Evolutionary conservation across 129 eudicot genomes (phyloP), one percentile per base, ranked within the genome.

Genomic region (Dittrichia graveolens): DNA sequence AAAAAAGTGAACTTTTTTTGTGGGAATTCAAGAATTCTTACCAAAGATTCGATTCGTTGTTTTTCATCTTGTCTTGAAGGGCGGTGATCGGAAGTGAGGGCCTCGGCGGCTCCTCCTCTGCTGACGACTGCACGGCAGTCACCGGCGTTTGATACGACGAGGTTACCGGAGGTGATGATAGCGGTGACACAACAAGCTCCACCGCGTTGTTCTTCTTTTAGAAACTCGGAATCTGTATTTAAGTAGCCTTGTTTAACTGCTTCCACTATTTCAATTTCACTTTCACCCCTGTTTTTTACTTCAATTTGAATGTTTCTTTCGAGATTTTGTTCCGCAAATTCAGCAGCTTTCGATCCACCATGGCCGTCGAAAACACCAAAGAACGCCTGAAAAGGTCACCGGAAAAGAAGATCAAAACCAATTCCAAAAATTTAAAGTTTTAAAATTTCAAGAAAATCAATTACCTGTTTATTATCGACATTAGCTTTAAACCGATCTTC

Each of bases 311-410:
- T 83, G 75, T 78, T 88, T 73, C 71, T 88, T 12, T 80, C 79
- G 16, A 95, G 79, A 56, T 88, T 95, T 58, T 78, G 61, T 2
- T 94, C 86, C 39, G 94, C 91, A 68, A 78, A 95, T 65, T 90
- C 95, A 0, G 99, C 91, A 59, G 99, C 99, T 79, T 91, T 80
- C 61, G 85, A 73, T 19, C 99, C 99, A 61, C 99, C 99, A 77
- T 95, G 99, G 12, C 99, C 99, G 72, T 95, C 99, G 81, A 83
- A 95, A 13, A 95, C 80, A 75, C 99, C 97, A 60, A 90, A 95
- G 69, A 88, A 79, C n/a, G 89, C 99, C 99, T 95, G 60, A 38
- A 81, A 24, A 53, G 3, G 39, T 31, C 41, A 65, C 19, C 43
- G 12, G 42, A 60, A 65, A 24, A 66, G n/a, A 40, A 55, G 18